Percentiles rank a stretch among this genome's conserved stretches.
Conservation (phyloP, 495 filamentous ascomycete species). For the Massariosphaeria phaeospora region DNA sequence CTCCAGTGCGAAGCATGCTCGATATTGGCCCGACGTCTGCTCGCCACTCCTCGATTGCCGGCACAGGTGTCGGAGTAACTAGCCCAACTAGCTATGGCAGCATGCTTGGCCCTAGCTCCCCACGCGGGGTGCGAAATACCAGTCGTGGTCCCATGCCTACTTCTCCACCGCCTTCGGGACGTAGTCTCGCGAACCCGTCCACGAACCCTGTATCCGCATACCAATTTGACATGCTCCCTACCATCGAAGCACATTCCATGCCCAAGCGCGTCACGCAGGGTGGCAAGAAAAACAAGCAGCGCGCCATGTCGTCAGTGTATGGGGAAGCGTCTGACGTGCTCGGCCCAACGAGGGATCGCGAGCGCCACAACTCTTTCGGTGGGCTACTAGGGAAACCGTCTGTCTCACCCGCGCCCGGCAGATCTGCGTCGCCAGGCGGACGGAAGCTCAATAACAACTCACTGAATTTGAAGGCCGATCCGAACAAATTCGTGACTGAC, state of each 20-base stretch:
- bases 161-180: conserved; percentile 22
- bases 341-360: conserved; percentile 37
- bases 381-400: conserved; percentile 47
- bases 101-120: conserved; percentile 30
- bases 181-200: conserved; percentile 18
- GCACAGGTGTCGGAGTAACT: conserved; percentile 25
- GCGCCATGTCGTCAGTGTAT: conserved; percentile 39
- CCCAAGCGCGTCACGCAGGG: conserved; percentile 38
- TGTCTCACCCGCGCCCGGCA: conserved; percentile 53
- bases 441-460: conserved; percentile 42
- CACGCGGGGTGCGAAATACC: background rate
- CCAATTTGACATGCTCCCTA: conserved; percentile 37
- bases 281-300: conserved; percentile 32
- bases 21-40: conserved; percentile 45
- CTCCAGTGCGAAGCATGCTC: conserved; percentile 57
- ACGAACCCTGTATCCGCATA: conserved; percentile 34
- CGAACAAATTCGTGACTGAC: conserved; percentile 44
- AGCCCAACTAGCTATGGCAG: conserved; percentile 14
- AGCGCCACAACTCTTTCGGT: conserved; percentile 46
- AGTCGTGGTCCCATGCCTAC: conserved; percentile 14
- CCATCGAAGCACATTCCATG: conserved; percentile 34
- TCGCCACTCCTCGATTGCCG: conserved; percentile 45
- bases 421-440: conserved; percentile 57
- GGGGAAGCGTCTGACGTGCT: conserved; percentile 46
- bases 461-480: conserved; percentile 40